phyloP scores from a whole-genome alignment of 2,329 filamentous ascomycete genomes.

The Didymella sp. region DNA sequence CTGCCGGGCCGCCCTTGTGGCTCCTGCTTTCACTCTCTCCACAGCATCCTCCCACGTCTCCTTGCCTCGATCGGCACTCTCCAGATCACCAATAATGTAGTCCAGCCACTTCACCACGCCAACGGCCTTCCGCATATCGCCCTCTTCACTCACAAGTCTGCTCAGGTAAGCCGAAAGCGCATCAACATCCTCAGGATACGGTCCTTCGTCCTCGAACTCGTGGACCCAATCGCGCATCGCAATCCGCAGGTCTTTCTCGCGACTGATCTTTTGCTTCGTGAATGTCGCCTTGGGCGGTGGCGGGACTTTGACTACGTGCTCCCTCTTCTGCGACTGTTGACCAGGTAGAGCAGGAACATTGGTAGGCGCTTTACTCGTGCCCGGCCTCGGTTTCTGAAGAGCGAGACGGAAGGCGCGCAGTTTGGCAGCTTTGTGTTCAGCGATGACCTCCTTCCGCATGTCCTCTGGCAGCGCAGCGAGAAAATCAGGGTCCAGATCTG shows the following conservation, averaged over 20 bases:
- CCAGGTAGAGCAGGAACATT: background rate
- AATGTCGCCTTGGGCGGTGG: slow-evolving; percentile 65
- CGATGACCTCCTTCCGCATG: slow-evolving; percentile 69
- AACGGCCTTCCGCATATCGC: slow-evolving; percentile 76
- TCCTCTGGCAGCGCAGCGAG: slow-evolving; percentile 84
- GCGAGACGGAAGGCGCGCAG: slow-evolving; percentile 38
- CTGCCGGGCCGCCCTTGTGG: slow-evolving; percentile 53
- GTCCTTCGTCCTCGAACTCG: slow-evolving; percentile 75
- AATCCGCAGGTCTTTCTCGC: slow-evolving; percentile 70
- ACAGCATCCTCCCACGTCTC: slow-evolving; percentile 50
- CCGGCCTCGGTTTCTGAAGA: slow-evolving; percentile 23
- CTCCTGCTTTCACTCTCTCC: slow-evolving; percentile 47
- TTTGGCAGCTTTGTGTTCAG: slow-evolving; percentile 65
- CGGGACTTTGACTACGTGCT: slow-evolving; percentile 53
- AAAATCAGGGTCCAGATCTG: slow-evolving; percentile 64
- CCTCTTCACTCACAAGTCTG: slow-evolving; percentile 76
- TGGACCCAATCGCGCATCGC: slow-evolving; percentile 79
- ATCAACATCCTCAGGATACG: slow-evolving; percentile 78
- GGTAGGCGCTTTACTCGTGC: background rate
- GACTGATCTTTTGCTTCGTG: slow-evolving; percentile 64
- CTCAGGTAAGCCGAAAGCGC: slow-evolving; percentile 76
- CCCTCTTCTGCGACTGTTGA: background rate
- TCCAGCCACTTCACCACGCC: slow-evolving; percentile 71
- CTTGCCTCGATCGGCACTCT: slow-evolving; percentile 16
- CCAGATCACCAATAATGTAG: slow-evolving; percentile 49